Conservation (phyloP, 805 yeast genomes). For the Candida maesae region DNA sequence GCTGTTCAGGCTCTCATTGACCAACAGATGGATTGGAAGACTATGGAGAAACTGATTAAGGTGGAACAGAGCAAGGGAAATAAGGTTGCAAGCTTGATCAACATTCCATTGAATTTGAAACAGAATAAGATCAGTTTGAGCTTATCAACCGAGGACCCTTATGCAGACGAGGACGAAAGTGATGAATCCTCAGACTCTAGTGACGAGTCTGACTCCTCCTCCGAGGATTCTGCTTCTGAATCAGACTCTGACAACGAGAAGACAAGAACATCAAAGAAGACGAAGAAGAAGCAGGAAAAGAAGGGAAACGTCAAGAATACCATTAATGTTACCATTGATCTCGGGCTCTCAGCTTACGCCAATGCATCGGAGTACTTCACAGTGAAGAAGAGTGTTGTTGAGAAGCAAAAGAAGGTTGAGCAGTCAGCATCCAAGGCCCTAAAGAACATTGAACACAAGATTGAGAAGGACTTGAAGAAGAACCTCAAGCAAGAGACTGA, state of each 20-base stretch:
- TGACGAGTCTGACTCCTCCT: slow-evolving; percentile 6
- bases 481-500: slow-evolving; percentile 55
- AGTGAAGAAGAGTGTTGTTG: slow-evolving; percentile 67
- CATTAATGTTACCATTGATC: slow-evolving; percentile 60
- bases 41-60: slow-evolving; percentile 70
- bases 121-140: slow-evolving; percentile 60
- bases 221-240: not conserved
- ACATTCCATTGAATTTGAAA: slow-evolving; percentile 63
- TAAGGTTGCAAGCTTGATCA: slow-evolving; percentile 56
- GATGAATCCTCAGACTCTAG: slow-evolving; percentile 15
- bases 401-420: slow-evolving; percentile 77
- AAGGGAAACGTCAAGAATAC: slow-evolving; percentile 19
- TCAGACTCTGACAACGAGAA: slow-evolving; percentile 9
- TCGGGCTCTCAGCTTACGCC: slow-evolving; percentile 75
- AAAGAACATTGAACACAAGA: slow-evolving; percentile 76
- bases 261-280: slow-evolving; percentile 4
- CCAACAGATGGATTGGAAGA: slow-evolving; percentile 92
- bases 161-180: slow-evolving; percentile 29
- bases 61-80: slow-evolving; percentile 68
- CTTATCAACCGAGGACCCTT: slow-evolving; percentile 45
- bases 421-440: slow-evolving; percentile 74
- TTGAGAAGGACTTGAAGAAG: slow-evolving; percentile 65
- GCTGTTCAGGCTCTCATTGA: slow-evolving; percentile 65
- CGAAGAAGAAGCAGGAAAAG: slow-evolving; percentile 7
- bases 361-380: slow-evolving; percentile 82